Percentiles rank a stretch among this genome's conserved stretches.
phyloP scores from a whole-genome alignment of 2,329 filamentous ascomycete species.

The Fusarium longipes region DNA sequence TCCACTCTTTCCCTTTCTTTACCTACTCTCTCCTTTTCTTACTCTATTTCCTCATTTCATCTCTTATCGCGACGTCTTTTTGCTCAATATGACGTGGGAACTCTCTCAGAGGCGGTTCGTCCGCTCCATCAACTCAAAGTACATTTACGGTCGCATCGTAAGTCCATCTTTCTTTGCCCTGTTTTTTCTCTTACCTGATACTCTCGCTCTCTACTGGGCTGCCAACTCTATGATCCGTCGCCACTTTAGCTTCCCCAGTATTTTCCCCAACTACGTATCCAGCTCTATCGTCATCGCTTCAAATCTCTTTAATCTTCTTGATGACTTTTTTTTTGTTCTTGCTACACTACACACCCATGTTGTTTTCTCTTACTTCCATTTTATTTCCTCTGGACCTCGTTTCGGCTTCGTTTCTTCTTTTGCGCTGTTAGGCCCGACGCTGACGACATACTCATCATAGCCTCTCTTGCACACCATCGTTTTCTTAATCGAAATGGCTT shows the following conservation, averaged over 20 bases:
- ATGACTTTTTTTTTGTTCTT: constrained; percentile 2
- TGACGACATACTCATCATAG: constrained; percentile 60
- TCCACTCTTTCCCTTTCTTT: neutral
- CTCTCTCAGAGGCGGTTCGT: constrained; percentile 39
- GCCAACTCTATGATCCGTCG: constrained; percentile 37
- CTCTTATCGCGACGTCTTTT: constrained; percentile 5
- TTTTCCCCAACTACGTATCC: constrained; percentile 26
- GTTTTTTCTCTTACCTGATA: constrained; percentile 14
- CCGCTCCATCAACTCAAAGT: constrained; percentile 42
- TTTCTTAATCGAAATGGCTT: constrained; percentile 87
- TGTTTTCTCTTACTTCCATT: neutral
- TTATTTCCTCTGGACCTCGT: neutral
- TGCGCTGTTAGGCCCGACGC: constrained; percentile 24
- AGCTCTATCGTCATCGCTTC: constrained; percentile 24
- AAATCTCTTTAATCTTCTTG: constrained; percentile 10
- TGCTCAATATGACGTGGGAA: constrained; percentile 37
- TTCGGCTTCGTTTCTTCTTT: neutral
- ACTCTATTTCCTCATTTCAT: neutral
- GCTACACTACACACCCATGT: neutral
- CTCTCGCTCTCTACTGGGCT: neutral
- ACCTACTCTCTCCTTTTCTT: neutral
- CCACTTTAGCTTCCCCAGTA: constrained; percentile 36
- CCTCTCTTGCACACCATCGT: constrained; percentile 87
- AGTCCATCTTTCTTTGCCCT: constrained; percentile 15
- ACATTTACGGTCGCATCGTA: constrained; percentile 42